Base-by-base conservation (phyloP, 2,329 filamentous ascomycete genomes). In the Sarocladium kiliense region DNA sequence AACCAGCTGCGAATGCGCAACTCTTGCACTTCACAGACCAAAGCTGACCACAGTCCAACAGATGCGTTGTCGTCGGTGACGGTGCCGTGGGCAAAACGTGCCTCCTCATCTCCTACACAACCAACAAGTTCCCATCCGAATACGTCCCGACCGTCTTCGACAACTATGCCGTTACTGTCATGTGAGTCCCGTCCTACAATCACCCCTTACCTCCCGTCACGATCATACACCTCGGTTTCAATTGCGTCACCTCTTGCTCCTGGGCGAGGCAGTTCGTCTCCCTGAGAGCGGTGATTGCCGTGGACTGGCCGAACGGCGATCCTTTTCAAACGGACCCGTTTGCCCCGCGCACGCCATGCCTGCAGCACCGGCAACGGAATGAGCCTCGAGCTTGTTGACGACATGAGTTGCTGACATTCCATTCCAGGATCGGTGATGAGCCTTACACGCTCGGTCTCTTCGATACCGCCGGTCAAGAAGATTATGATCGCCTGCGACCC, bases 41-140 rank as follows among this genome's bases (percentile, higher is more conserved):
- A 39, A 11, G 58, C 59, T 57, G 18, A 49, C 36, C 41, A 57
- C 47, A 11, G n/a, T 5, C 11, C 21, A n/a, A 6, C 34, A 99
- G 94, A 77, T 99, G 94, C 77, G 94, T 99, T 68, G 94, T 99
- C 65, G 94, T 99, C 67, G 94, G 94, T 72, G 94, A 99, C 75
- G 94, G 94, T 92, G 94, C 94, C 63, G 94, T 99, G 65, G 94
- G 94, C 74, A 99, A 99, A 82, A 99, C 94, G 63, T 99, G 94
- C 77, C 85, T 99, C 62, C 85, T 99, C 70, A 99, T 99, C 78
- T 96, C 91, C 72, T 99, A 99, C 77, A 99, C 94, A 62, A 99
- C 94, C 61, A 99, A 99, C 82, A 97, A 97, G 69, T 99, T 99
- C 74, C 94, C 94, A 34, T 97, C 92, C 67, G 94, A 99, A 92